These are phyloP conservation scores for Cnidoscolus chayamansa DNA, from an alignment of 441 rosid species.

Conservation along the genomic window DNA sequence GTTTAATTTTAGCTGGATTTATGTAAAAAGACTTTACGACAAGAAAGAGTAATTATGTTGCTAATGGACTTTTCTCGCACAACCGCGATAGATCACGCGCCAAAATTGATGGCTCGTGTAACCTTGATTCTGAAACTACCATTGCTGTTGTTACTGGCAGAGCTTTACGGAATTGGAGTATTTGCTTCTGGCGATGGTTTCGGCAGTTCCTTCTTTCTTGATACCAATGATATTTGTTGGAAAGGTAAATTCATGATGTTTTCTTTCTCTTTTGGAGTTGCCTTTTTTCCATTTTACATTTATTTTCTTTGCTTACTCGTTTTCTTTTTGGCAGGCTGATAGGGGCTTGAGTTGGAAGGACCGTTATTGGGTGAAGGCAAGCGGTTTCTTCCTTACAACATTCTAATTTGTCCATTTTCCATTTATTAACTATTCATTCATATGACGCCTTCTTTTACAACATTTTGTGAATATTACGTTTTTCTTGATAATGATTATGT, in stretches of 20 bases:
- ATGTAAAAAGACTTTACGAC: background rate
- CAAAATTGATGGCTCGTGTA: no score
- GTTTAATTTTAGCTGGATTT: background rate
- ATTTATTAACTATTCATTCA: background rate
- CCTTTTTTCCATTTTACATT: background rate
- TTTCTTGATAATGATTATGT: background rate
- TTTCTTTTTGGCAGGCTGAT: constrained; percentile 59
- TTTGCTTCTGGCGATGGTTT: constrained; percentile 69
- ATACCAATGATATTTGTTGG: constrained; percentile 63
- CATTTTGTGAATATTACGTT: background rate
- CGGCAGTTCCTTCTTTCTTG: constrained; percentile 78
- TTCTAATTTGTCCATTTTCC: background rate
- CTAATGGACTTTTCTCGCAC: no score
- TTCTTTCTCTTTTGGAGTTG: background rate
- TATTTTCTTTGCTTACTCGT: background rate
- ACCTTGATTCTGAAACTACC: no score
- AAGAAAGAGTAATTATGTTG: background rate
- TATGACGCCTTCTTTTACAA: background rate
- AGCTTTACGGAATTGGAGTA: constrained; percentile 86
- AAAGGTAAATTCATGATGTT: constrained; percentile 48
- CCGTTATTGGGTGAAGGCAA: constrained; percentile 95
- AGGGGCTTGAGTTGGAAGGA: constrained; percentile 60
- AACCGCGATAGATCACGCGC: no score
- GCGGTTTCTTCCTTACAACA: constrained; percentile 24
- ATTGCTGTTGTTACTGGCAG: constrained; percentile 35